These are phyloP conservation scores for Pyricularia sp. DNA, from an alignment of 2,329 filamentous ascomycete genomes.

Conservation along the genomic window DNA sequence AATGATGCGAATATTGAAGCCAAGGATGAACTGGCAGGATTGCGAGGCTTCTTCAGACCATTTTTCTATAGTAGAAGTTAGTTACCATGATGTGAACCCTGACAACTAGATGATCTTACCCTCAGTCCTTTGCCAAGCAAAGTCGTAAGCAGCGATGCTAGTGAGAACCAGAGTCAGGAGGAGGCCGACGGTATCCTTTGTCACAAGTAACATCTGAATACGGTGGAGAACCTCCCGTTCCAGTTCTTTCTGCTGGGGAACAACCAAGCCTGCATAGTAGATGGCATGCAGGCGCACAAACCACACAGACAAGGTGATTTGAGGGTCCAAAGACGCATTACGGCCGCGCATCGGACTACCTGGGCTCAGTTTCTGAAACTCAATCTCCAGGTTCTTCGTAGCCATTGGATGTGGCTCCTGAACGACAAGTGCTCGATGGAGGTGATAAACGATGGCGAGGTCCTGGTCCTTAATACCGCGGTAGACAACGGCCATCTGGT, in stretches of 20 bases:
- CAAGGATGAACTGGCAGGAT: slow-evolving; percentile 57
- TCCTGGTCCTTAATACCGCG: slow-evolving; percentile 64
- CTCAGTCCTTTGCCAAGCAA: slow-evolving; percentile 40
- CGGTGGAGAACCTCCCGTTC: slow-evolving; percentile 80
- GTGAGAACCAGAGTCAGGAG: slow-evolving; percentile 74
- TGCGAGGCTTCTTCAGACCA: slow-evolving; percentile 33
- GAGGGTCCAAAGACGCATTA: slow-evolving; percentile 37
- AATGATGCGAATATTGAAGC: slow-evolving; percentile 72
- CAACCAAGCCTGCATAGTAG: slow-evolving; percentile 69
- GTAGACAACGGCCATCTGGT: slow-evolving; percentile 84
- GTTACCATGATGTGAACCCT: not conserved
- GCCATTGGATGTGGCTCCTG: slow-evolving; percentile 67
- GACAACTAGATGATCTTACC: not conserved
- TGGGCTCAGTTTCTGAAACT: slow-evolving; percentile 53
- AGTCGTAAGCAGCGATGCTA: slow-evolving; percentile 76
- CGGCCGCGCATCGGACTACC: slow-evolving; percentile 13
- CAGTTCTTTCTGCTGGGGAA: slow-evolving; percentile 67
- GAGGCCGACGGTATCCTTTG: slow-evolving; percentile 51
- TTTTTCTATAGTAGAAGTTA: slow-evolving; percentile 24
- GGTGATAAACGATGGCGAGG: slow-evolving; percentile 77
- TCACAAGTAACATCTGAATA: slow-evolving; percentile 63
- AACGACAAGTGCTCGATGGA: slow-evolving; percentile 74
- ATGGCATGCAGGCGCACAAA: slow-evolving; percentile 80
- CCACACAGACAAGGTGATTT: slow-evolving; percentile 64
- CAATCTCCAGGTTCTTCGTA: slow-evolving; percentile 64